These are phyloP conservation scores for Dothidotthia symphoricarpi DNA, from an alignment of 2,329 filamentous ascomycete species.

Conservation along the genomic window DNA sequence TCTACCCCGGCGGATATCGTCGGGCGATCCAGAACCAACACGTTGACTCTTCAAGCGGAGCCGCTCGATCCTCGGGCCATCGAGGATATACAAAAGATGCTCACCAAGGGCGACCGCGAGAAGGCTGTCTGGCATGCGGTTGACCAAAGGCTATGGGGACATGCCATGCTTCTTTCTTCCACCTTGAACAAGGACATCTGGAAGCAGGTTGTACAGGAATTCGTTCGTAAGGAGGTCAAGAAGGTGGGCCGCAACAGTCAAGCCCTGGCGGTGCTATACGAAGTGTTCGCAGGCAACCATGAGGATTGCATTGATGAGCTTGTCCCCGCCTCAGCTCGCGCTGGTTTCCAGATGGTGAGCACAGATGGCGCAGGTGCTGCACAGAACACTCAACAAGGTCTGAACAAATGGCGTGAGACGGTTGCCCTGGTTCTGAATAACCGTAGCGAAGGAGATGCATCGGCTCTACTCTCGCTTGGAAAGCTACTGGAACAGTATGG, in stretches of 20 bases:
- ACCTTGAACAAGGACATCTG: conserved; percentile 73
- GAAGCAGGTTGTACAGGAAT: conserved; percentile 92
- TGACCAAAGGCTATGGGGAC: conserved; percentile 92
- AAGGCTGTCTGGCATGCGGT: conserved; percentile 91
- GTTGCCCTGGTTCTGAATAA: conserved; percentile 84
- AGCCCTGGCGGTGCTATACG: conserved; percentile 86
- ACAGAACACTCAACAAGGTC: conserved; percentile 74
- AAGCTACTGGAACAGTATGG: conserved; percentile 81
- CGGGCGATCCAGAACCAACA: conserved; percentile 34
- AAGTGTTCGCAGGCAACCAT: conserved; percentile 87
- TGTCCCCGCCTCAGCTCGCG: conserved; percentile 86
- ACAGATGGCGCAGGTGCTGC: conserved; percentile 59
- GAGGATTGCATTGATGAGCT: conserved; percentile 96
- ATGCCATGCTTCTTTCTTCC: conserved; percentile 87
- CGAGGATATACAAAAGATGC: conserved; percentile 67
- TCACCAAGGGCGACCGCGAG: conserved; percentile 80
- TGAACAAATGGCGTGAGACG: conserved; percentile 94
- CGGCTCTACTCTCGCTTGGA: conserved; percentile 76
- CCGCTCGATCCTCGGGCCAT: conserved; percentile 67
- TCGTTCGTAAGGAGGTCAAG: conserved; percentile 92
- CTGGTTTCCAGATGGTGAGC: conserved; percentile 86
- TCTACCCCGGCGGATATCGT: conserved; percentile 40
- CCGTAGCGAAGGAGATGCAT: conserved; percentile 73
- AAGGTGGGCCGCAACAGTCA: conserved; percentile 76
- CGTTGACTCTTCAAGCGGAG: conserved; percentile 52